phyloP scores from a whole-genome alignment of 208 protist genomes.

The Angomonas ambiguus region DNA sequence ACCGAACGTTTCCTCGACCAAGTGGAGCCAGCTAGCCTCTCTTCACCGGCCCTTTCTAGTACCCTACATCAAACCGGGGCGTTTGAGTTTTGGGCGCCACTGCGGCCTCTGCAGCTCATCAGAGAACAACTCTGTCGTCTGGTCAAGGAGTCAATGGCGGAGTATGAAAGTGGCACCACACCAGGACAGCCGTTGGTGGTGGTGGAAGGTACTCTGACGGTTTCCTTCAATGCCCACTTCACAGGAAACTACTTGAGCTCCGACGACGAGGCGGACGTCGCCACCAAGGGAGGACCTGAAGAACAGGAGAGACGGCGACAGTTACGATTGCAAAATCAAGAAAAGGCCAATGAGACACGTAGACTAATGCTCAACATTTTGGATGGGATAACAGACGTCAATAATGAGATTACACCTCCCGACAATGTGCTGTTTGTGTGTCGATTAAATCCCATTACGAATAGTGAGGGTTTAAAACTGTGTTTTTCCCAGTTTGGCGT shows the following conservation, averaged over 20 bases:
- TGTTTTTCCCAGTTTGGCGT: slow-evolving; percentile 96
- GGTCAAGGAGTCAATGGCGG: background rate
- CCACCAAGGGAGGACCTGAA: background rate
- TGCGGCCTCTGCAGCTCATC: background rate
- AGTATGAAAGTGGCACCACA: too few relatives aligned
- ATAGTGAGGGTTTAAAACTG: slow-evolving; percentile 91
- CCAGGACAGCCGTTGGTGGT: too few relatives aligned
- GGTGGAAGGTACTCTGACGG: background rate
- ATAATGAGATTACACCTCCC: slow-evolving; percentile 90
- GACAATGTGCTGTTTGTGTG: slow-evolving; percentile 99
- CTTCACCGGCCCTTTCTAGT: too few relatives aligned
- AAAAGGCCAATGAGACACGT: slow-evolving; percentile 64
- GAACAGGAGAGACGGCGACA: slow-evolving; percentile 13
- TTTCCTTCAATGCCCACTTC: slow-evolving; percentile 54
- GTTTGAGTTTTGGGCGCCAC: background rate
- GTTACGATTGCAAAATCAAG: slow-evolving; percentile 31
- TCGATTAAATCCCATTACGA: slow-evolving; percentile 97
- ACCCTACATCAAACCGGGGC: too few relatives aligned
- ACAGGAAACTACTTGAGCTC: slow-evolving; percentile 64
- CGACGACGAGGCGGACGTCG: slow-evolving; percentile 41
- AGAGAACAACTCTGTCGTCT: background rate
- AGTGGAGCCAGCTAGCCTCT: background rate
- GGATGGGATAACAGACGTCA: slow-evolving; percentile 92
- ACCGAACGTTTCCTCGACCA: slow-evolving; percentile 25
- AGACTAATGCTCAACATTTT: slow-evolving; percentile 94